phyloP scores from a whole-genome alignment of 768 basidiomycete genomes.

The Tulasnella sp. region DNA sequence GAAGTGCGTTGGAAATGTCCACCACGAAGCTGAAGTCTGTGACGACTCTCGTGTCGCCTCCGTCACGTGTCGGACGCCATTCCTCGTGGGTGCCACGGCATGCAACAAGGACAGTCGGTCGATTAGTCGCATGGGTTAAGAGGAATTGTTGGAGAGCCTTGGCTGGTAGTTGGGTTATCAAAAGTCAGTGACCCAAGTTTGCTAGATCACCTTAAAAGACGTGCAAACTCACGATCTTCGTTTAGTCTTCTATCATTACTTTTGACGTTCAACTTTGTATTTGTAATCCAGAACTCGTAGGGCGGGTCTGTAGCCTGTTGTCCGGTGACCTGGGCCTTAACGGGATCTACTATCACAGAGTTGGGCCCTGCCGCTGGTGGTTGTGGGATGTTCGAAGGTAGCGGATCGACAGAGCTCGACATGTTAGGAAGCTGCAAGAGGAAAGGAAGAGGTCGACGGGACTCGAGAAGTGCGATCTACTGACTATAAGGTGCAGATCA shows the following conservation, averaged over 20 bases:
- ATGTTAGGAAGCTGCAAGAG: background rate
- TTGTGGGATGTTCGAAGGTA: background rate
- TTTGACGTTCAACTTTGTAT: background rate
- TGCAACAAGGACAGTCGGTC: slow-evolving; percentile 37
- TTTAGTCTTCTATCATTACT: background rate
- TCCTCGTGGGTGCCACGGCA: slow-evolving; percentile 48
- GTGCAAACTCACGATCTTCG: background rate
- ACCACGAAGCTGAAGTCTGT: slow-evolving; percentile 65
- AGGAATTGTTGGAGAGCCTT: slow-evolving; percentile 66
- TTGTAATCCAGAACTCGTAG: background rate
- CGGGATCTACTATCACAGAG: background rate
- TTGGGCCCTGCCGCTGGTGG: background rate
- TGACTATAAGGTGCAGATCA: background rate
- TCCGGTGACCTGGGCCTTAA: background rate
- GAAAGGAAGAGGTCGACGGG: background rate
- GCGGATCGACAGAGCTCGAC: background rate
- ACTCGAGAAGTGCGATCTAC: background rate
- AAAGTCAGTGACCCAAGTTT: background rate
- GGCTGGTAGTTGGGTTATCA: slow-evolving; percentile 28
- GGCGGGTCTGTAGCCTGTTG: background rate
- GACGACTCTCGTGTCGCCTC: slow-evolving; percentile 21
- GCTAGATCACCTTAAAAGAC: background rate
- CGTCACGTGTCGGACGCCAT: slow-evolving; percentile 27
- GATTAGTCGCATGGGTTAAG: slow-evolving; percentile 40
- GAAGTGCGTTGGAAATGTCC: slow-evolving; percentile 38